phyloP scores from a whole-genome alignment of 2,329 filamentous ascomycete species.

The Ophiosphaerella korrae region DNA sequence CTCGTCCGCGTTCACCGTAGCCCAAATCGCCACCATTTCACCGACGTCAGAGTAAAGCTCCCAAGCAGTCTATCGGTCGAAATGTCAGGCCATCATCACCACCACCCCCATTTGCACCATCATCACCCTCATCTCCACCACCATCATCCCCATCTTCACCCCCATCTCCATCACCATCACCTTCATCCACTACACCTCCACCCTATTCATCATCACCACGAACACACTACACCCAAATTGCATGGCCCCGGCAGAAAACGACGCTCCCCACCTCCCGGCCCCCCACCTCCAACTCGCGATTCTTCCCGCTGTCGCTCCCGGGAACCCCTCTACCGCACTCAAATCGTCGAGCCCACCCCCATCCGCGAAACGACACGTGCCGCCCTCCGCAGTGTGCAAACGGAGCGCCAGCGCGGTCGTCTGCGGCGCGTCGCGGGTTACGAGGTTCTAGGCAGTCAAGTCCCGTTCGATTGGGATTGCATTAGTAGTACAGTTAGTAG shows the following conservation, averaged over 20 bases:
- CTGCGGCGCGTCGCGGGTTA: conserved; percentile 38
- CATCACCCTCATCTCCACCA: conserved; percentile 25
- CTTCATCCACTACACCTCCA: conserved; percentile 36
- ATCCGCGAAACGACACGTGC: conserved; percentile 33
- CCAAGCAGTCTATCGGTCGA: conserved; percentile 23
- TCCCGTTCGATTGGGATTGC: conserved; percentile 44
- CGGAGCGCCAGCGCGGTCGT: conserved; percentile 17
- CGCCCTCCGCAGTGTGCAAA: conserved; percentile 25
- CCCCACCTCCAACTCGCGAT: conserved; percentile 21
- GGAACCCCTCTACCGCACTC: conserved; percentile 38
- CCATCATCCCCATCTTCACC: conserved; percentile 20
- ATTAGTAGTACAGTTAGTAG: conserved; percentile 35
- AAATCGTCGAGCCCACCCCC: conserved; percentile 31
- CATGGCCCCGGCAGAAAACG: conserved; percentile 29
- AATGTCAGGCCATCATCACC: conserved; percentile 19
- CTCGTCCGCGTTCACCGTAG: conserved; percentile 35
- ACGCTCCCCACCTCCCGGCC: conserved; percentile 12
- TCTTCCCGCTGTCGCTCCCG: conserved; percentile 9
- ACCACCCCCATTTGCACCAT: conserved; percentile 20
- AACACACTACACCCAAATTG: conserved; percentile 14
- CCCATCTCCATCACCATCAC: conserved; percentile 17
- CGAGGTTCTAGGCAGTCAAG: conserved; percentile 33
- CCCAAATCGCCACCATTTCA: conserved; percentile 23
- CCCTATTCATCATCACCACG: conserved; percentile 20
- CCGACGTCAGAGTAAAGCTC: conserved; percentile 27